These are phyloP conservation scores for Salix udensis DNA, from an alignment of 345 rosid genomes.

Conservation along the genomic window DNA sequence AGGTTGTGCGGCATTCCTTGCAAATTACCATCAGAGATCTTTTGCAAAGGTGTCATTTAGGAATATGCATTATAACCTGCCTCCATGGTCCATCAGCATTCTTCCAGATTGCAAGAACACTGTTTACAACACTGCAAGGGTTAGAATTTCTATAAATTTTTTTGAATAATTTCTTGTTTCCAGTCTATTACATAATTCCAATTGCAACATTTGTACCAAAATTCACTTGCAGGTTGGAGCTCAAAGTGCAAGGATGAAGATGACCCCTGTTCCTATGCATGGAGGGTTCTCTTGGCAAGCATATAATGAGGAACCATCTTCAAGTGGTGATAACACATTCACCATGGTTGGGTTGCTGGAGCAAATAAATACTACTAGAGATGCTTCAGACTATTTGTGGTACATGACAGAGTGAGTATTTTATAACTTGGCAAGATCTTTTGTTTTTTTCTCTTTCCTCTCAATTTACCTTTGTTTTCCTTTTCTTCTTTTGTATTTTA, in stretches of 20 bases:
- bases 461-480: neutral
- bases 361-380: constrained; percentile 93
- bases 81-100: constrained; percentile 99
- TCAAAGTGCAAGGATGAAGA: constrained; percentile 80
- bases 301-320: constrained; percentile 65
- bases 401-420: constrained; percentile 90
- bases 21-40: constrained; percentile 66
- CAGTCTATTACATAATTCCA: neutral
- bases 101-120: constrained; percentile 99
- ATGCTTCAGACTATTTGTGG: constrained; percentile 89
- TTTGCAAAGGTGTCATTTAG: constrained; percentile 70
- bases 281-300: constrained; percentile 97
- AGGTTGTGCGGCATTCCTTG: constrained; percentile 91
- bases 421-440: neutral
- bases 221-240: constrained; percentile 64
- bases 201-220: neutral
- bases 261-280: constrained; percentile 70
- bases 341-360: constrained; percentile 83
- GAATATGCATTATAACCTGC: constrained; percentile 77
- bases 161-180: neutral
- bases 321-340: constrained; percentile 64
- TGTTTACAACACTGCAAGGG: constrained; percentile 96
- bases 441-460: neutral
- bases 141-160: constrained; percentile 31
- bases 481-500: neutral